Evolutionary conservation across 2,329 filamentous ascomycete species (phyloP), one percentile per base, ranked within the genome.

Genomic region (Fonsecaea nubica): DNA sequence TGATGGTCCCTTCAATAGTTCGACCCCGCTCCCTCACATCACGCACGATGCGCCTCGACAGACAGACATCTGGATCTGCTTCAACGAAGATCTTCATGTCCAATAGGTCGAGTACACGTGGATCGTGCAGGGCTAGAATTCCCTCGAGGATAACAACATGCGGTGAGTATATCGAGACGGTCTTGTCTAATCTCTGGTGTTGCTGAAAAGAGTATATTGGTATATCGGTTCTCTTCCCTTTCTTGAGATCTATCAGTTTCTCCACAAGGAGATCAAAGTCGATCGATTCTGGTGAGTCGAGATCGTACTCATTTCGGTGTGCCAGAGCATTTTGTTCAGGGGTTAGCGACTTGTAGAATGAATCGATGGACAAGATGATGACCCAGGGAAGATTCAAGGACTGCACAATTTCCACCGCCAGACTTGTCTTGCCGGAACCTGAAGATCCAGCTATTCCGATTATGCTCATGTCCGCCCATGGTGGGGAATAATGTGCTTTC

Each of bases 71-170:
- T 69, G 91, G 90, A 78, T 99, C 95, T 48, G 95, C 96, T 79
- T 98, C 95, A 66, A 95, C 96, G 77, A 97, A 99, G 61, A 99
- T 96, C 90, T 92, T 96, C 83, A 98, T 91, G 78, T 99, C 95
- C 69, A 98, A 82, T 71, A 99, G 81, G 18, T 96, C 91, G 66
- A 95, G 81, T 4, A 99, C 90, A 66, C 94, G 87, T 30, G 87
- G 87, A 75, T 99, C 95, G 75, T 97, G 93, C 12, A 99, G 83
- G 7, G 95, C 95, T 79, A 99, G 92, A 35, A 99, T 99, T 21
- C 95, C 95, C 82, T 99, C 95, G 13, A 99, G 81, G 55, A 99
- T 93, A 32, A 99, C 83, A 30, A 99, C 95, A 78, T 97, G 95
- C 0, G 95, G 95, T 4, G 95, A 98, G 77, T 99, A 99, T 67